phyloP scores from a whole-genome alignment of 768 basidiomycete genomes.

The Lentinula sp. region DNA sequence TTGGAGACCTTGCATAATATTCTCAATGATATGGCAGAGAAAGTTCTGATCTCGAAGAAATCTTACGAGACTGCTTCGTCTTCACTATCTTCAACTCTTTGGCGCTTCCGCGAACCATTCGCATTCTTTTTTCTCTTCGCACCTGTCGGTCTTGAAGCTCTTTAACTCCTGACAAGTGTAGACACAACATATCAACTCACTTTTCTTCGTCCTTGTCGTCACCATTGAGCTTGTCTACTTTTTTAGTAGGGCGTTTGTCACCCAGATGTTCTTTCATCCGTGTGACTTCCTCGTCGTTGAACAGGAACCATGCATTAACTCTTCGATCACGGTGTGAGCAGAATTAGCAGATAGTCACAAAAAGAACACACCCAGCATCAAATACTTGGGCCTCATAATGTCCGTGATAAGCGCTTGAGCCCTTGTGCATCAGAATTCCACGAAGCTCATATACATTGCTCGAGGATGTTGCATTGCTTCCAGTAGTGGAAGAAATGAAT shows the following conservation, averaged over 20 bases:
- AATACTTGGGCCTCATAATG: conserved; percentile 86
- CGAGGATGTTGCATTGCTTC: conserved; percentile 8
- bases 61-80: conserved; percentile 32
- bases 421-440: conserved; percentile 86
- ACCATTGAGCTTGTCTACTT: conserved; percentile 22
- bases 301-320: conserved; percentile 83
- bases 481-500: conserved; percentile 38
- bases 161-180: background rate
- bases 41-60: background rate
- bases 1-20: background rate
- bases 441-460: conserved; percentile 68
- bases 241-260: conserved; percentile 28
- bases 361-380: conserved; percentile 51
- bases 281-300: conserved; percentile 85
- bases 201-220: conserved; percentile 19
- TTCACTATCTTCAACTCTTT: conserved; percentile 54
- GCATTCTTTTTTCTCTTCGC: conserved; percentile 28
- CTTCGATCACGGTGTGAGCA: background rate
- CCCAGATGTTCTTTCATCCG: conserved; percentile 46
- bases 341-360: background rate
- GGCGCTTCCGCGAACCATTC: conserved; percentile 40
- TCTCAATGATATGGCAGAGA: background rate
- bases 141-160: conserved; percentile 14
- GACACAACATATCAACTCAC: conserved; percentile 12
- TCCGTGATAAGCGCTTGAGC: conserved; percentile 86